Percentiles rank a stretch among this genome's conserved stretches.
phyloP scores from a whole-genome alignment of 2,329 filamentous ascomycete species.

The Penicillium janthinellum region DNA sequence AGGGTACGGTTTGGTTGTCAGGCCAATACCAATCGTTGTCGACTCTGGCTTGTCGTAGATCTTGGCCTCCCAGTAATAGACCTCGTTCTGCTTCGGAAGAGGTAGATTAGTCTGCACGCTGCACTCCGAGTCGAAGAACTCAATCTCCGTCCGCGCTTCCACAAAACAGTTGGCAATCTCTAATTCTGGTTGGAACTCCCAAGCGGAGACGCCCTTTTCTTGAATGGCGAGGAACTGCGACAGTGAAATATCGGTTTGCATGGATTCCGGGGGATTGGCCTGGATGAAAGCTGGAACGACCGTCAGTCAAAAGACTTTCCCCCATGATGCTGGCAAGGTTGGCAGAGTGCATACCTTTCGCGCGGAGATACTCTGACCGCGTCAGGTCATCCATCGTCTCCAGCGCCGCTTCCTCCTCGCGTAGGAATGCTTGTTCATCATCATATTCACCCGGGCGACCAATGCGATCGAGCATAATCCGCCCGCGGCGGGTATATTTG shows the following conservation, averaged over 20 bases:
- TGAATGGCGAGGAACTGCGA: constrained; percentile 98
- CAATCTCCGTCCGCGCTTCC: constrained; percentile 92
- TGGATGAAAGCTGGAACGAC: constrained; percentile 76
- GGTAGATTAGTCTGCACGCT: constrained; percentile 96
- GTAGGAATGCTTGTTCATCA: constrained; percentile 90
- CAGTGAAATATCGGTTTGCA: constrained; percentile 94
- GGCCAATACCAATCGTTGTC: constrained; percentile 84
- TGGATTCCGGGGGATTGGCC: constrained; percentile 90
- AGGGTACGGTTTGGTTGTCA: constrained; percentile 96
- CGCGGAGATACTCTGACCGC: constrained; percentile 85
- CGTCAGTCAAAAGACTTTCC: constrained; percentile 2
- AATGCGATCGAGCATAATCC: constrained; percentile 91
- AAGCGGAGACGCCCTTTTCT: constrained; percentile 98
- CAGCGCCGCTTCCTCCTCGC: constrained; percentile 92
- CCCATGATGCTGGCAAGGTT: too few species aligned
- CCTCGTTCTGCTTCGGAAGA: constrained; percentile 97
- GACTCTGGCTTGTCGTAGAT: constrained; percentile 95
- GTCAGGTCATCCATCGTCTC: constrained; percentile 95
- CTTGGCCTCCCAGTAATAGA: constrained; percentile 99
- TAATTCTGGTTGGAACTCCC: constrained; percentile 98
- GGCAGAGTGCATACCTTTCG: constrained; percentile 69
- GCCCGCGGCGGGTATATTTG: constrained; percentile 80
- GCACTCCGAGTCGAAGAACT: constrained; percentile 98
- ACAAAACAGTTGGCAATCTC: constrained; percentile 99
- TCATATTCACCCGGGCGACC: constrained; percentile 94